Evolutionary conservation across 352 stramenopile species (phyloP).

Genomic region (Globisporangium camurandrum): DNA sequence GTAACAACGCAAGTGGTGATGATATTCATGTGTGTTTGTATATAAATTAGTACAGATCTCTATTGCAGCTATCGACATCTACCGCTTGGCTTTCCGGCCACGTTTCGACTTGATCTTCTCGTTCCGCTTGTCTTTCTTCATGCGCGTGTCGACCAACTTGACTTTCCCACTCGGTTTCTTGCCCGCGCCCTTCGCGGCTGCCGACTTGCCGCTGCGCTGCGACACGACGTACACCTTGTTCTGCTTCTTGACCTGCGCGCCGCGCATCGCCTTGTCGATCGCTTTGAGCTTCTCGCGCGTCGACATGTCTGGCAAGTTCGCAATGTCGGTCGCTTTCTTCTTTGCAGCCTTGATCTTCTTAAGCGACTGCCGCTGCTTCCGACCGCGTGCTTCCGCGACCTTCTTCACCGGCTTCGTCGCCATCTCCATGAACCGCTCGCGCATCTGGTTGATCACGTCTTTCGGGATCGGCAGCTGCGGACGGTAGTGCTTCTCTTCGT

Average conservation of each 20-base stretch:
- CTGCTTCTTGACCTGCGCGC: slow-evolving; percentile 82
- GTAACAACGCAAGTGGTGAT: no score
- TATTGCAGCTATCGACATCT: slow-evolving; percentile 12
- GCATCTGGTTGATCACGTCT: slow-evolving; percentile 97
- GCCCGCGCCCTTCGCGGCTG: slow-evolving; percentile 41
- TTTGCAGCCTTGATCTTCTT: slow-evolving; percentile 96
- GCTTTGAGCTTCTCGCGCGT: slow-evolving; percentile 97
- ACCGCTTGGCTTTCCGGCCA: slow-evolving; percentile 86
- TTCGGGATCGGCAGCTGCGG: slow-evolving; percentile 96
- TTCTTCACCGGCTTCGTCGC: slow-evolving; percentile 98
- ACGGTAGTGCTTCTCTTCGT: slow-evolving; percentile 96
- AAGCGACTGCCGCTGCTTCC: slow-evolving; percentile 92
- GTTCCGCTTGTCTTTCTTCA: slow-evolving; percentile 96
- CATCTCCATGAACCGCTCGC: slow-evolving; percentile 94
- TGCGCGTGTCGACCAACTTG: slow-evolving; percentile 97
- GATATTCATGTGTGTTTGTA: no score
- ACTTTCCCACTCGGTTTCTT: slow-evolving; percentile 87
- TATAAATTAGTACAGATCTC: slow-evolving; percentile 20
- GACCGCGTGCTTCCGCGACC: slow-evolving; percentile 95
- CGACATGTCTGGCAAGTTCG: slow-evolving; percentile 94
- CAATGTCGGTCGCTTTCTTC: slow-evolving; percentile 95
- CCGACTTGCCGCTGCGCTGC: slow-evolving; percentile 43
- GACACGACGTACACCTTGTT: slow-evolving; percentile 97
- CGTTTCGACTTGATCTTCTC: slow-evolving; percentile 74
- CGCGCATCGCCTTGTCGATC: slow-evolving; percentile 96